Base-by-base conservation (phyloP, 2,329 filamentous ascomycete species). In the Aureobasidium subglaciale region DNA sequence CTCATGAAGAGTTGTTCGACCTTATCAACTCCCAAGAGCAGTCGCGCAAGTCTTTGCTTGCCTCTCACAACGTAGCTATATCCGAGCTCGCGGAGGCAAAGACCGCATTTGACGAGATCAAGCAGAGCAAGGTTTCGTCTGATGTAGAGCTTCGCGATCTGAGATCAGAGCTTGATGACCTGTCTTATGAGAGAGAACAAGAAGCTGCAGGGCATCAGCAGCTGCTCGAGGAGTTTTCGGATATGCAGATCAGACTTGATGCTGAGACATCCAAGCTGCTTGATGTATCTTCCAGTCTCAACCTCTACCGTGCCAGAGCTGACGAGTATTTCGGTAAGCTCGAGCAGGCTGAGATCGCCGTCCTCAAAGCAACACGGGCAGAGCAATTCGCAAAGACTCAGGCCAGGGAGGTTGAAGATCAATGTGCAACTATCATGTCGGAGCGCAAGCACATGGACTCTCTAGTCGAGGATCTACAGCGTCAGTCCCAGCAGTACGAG, bases 241-340 rank as follows among this genome's bases (percentile, higher is more conserved):
- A 97, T 65, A 77, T 97, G 46, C 93, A 97, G 66, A 96, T 97
- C 63, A 84, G 90, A 42, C 80, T 97, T 15, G 93, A 97, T 67
- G 86, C 87, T 5, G 93, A 97, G 72, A 83, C 84, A 1, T 95
- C 90, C 1, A 92, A 88, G 68, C 78, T 92, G 25, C 82, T 85
- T 25, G 92, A 99, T 69, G 84, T 96, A 41, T 84, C 83, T 7
- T 87, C 90, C 3, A 95, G 87, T 68, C 79, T 97, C 38, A 85
- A 84, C 59, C 75, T 96, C 59, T 99, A 97, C 78, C 96, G 95
- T 79, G 84, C 83, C 60, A 85, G 92, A 40, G 88, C 92, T 4
- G 90, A 97, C 66, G 92, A 97, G 68, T 97, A 99, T 71, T 99
- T 96, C 73, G 88, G 84, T 75, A 96, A 96, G 72, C 82, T 99